phyloP scores from a whole-genome alignment of 139 green algal species.

The Desmodesmus armatus region DNA sequence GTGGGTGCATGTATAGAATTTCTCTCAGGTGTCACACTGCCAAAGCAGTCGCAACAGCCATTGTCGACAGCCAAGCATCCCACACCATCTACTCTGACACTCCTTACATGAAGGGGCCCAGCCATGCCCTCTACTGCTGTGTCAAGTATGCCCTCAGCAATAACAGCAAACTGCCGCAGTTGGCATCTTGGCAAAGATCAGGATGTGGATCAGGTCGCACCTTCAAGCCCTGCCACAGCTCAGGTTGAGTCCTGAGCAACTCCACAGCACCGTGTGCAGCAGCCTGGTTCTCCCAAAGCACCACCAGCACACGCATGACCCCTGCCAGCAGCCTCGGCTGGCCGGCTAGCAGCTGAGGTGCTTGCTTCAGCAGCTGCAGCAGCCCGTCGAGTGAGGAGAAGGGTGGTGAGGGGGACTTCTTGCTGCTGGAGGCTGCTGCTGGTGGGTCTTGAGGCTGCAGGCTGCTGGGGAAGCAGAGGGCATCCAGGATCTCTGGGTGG shows the following conservation, averaged over 20 bases:
- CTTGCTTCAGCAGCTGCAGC: conserved; percentile 54
- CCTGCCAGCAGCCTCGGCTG: conserved; percentile 59
- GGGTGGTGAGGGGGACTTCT: too few relatives aligned
- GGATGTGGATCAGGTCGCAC: neutral
- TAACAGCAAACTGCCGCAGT: too few relatives aligned
- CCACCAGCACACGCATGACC: conserved; percentile 57
- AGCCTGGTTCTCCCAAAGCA: conserved; percentile 64
- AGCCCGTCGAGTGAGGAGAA: conserved; percentile 68
- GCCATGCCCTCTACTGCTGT: too few relatives aligned
- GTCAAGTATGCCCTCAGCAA: too few relatives aligned
- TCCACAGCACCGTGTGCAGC: conserved; percentile 51
- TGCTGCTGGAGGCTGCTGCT: neutral
- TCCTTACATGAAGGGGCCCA: too few relatives aligned
- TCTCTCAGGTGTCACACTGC: too few relatives aligned
- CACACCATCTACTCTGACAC: too few relatives aligned
- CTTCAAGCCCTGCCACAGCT: conserved; percentile 58
- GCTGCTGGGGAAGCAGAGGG: conserved; percentile 62
- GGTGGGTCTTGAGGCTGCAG: conserved; percentile 61
- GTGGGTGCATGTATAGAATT: too few relatives aligned
- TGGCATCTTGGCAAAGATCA: too few relatives aligned
- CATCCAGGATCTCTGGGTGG: conserved; percentile 64
- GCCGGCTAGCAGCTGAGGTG: conserved; percentile 43
- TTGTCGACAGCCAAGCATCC: too few relatives aligned
- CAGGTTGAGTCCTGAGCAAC: conserved; percentile 55
- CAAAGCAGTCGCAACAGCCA: too few relatives aligned